Percentiles rank a stretch among this genome's conserved stretches.
Evolutionary conservation across 805 yeast species (phyloP).

Genomic region (Metschnikowia arizonensis): DNA sequence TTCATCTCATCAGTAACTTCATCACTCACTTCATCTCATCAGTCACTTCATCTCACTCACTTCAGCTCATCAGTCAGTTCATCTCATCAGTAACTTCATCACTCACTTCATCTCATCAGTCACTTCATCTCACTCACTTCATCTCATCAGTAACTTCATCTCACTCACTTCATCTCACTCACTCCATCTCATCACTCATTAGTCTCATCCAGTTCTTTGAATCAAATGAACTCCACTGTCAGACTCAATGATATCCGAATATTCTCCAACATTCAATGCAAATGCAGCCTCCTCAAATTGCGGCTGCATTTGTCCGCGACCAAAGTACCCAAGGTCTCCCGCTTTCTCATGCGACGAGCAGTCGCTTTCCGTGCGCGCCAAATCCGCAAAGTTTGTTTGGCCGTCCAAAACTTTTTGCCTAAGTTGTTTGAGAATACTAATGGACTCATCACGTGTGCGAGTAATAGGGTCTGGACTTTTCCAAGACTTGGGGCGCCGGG

Average conservation of each 20-base stretch:
- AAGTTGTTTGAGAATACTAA: constrained; percentile 53
- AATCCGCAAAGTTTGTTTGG: constrained; percentile 57
- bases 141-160: too few relatives aligned
- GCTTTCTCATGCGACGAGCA: constrained; percentile 82
- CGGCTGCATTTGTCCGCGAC: constrained; percentile 93
- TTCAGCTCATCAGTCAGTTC: too few relatives aligned
- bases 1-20: too few relatives aligned
- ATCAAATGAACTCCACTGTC: constrained; percentile 90
- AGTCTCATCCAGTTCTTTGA: constrained; percentile 57
- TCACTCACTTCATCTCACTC: too few relatives aligned
- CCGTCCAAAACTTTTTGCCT: constrained; percentile 61
- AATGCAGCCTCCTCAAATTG: constrained; percentile 87
- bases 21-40: too few relatives aligned
- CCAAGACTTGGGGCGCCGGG: constrained; percentile 92
- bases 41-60: too few relatives aligned
- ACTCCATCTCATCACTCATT: too few relatives aligned
- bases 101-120: too few relatives aligned
- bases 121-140: too few relatives aligned
- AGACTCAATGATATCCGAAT: constrained; percentile 78
- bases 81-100: too few relatives aligned
- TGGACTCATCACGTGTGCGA: constrained; percentile 78
- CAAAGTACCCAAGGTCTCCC: constrained; percentile 90
- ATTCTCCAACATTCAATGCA: constrained; percentile 73
- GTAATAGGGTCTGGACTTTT: constrained; percentile 68
- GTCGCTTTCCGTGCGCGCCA: constrained; percentile 83